These are phyloP conservation scores for Syzygium jambos DNA, from an alignment of 345 rosid species.

Conservation along the genomic window DNA sequence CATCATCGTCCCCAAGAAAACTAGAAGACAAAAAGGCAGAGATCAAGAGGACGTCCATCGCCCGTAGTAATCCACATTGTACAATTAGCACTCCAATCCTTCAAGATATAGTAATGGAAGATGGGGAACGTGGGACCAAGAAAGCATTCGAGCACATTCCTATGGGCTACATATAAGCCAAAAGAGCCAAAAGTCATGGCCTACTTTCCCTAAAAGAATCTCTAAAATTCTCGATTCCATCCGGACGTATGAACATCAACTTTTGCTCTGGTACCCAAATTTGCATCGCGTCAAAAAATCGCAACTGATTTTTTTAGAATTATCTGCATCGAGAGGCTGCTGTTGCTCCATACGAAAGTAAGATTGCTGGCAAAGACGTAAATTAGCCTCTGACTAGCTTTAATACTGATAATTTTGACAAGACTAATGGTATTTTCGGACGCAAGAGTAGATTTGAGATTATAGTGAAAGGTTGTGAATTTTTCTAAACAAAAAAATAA, in stretches of 20 bases:
- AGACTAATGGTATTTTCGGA: rapidly evolving
- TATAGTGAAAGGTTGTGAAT: neutral
- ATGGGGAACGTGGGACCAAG: neutral
- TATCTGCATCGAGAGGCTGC: rapidly evolving
- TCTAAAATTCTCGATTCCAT: neutral
- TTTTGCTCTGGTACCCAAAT: neutral
- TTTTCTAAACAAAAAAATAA: neutral
- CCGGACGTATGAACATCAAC: neutral
- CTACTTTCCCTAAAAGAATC: neutral
- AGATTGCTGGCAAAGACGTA: neutral
- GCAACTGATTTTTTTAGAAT: rapidly evolving
- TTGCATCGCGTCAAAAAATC: rapidly evolving
- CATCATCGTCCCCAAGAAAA: neutral
- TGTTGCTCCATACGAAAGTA: rapidly evolving
- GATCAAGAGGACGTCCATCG: neutral
- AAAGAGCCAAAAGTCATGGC: neutral
- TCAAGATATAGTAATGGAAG: neutral
- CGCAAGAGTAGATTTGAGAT: rapidly evolving
- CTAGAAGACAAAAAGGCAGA: neutral
- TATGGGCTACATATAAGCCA: no score
- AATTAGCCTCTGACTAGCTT: neutral
- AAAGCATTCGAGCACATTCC: neutral
- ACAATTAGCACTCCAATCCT: neutral
- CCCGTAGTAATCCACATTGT: neutral
- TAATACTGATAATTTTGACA: rapidly evolving